Base-by-base conservation (phyloP, 306 rosid species). In the Alnus rubra region DNA sequence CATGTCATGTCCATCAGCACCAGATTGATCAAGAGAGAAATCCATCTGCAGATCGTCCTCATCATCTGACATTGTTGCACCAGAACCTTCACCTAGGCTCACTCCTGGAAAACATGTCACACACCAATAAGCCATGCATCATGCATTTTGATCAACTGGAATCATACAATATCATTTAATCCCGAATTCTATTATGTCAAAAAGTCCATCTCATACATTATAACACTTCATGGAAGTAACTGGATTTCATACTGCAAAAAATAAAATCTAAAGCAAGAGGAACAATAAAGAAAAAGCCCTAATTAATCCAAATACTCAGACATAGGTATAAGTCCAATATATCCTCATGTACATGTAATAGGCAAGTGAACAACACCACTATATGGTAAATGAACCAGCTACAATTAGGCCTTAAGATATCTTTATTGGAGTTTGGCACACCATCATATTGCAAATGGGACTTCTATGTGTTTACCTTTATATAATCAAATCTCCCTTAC, bases 11-110 rank as follows among this genome's bases (percentile, higher is more conserved):
- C 82, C 93, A 30, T 88, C 98, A 37, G 45, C 79, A 0, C 90
- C 85, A 0, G 94, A 86, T 76, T 89, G 99, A 67, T 95, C 98
- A 30, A 95, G 71, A 65, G 90, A 83, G 79, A 88, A 93, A 82
- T 95, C 97, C 90, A 91, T 89, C 50, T 73, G 97, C 81, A 90
- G 4, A 0, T 95, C 99, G 42, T 95, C 98, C 49, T 95, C 99
- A 74, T 95, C 99, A 42, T 95, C 99, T 5, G 99, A 95, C 99
- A 95, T 95, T 67, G 99, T 90, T 42, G 96, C 98, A 10, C 99
- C 99, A 12, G 82, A 89, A 52, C 98, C 99, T 87, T 95, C 99
- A 15, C 96, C 98, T 64, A 93, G 74, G 79, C 93, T 91, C 35
- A 91, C 97, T 84, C 99, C 98, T 92, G 82, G 15, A 53, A 9